Evolutionary conservation across 495 filamentous ascomycete genomes (phyloP).

Genomic region (Xanthoparmelia taractica): DNA sequence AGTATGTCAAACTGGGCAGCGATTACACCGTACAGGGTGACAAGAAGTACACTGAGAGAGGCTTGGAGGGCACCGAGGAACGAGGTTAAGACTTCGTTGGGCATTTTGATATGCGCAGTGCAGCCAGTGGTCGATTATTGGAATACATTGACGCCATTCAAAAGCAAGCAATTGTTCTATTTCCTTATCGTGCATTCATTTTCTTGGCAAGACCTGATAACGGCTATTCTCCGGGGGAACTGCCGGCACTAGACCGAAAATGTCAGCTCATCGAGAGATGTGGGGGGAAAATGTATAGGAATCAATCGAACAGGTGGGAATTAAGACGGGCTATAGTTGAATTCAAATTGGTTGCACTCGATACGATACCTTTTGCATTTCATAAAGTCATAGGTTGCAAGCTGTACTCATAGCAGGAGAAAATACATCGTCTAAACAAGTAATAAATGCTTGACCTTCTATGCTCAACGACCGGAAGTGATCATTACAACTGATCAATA

Average conservation of each 20-base stretch:
- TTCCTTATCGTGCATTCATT: not conserved
- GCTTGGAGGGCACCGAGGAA: constrained; percentile 67
- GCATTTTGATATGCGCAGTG: constrained; percentile 6
- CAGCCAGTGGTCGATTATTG: not conserved
- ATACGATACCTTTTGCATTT: not conserved
- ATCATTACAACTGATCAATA: not conserved
- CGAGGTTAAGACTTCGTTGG: constrained; percentile 30
- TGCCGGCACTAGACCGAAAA: not conserved
- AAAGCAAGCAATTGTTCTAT: not conserved
- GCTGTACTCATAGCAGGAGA: not conserved
- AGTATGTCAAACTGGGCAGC: constrained; percentile 53
- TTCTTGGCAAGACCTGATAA: not conserved
- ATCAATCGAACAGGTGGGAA: too few species aligned
- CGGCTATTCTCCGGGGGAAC: not conserved
- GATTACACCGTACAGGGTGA: constrained; percentile 56
- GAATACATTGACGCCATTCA: too few species aligned
- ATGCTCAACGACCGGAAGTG: not conserved
- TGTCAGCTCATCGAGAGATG: not conserved
- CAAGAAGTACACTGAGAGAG: constrained; percentile 59
- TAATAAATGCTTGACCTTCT: not conserved
- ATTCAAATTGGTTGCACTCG: not conserved
- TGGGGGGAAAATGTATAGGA: too few species aligned
- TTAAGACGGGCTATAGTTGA: not conserved
- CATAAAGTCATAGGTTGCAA: not conserved
- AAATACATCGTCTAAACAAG: not conserved